Base-by-base conservation (phyloP, 345 rosid genomes). In the Gossypium arboreum region DNA sequence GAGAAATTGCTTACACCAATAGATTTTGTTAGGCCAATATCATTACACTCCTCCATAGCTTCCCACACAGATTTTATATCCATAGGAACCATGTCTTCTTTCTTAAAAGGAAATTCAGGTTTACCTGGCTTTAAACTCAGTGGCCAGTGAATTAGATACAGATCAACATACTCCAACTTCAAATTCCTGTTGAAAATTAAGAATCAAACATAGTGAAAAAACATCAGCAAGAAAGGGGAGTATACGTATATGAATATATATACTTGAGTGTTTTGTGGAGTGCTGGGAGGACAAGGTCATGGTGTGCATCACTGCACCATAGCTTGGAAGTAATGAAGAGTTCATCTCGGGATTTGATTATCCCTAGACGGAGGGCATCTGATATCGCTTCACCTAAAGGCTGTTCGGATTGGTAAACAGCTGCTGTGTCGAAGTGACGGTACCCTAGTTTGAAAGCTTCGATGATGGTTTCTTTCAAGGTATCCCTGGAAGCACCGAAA, bases 1-100 rank as follows among this genome's bases (percentile, higher is more conserved):
- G 82, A 60, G 39, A 81, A 87, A 68, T 85, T 85, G 76, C 85
- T 81, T 1, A 87, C 87, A 12, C 88, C 88, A 9, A 80, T 80
- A 17, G 70, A 76, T 68, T 81, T 78, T 4, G 83, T 72, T 12
- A 84, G 77, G 17, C 87, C 87, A 15, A 82, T 63, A 24, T 2
- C 69, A 20, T 73, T 61, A 17, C 87, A 82, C 66, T 82, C 84
- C 55, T 88, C 89, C 86, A 84, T 85, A 48, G 84, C 85, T 73
- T 65, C 76, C 88, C 91, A 84, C n/a, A 80, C 79, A 9, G 75
- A 47, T 47, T 71, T 69, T 0, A 75, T 45, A 56, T 85, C 79
- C 1, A 83, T 47, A 4, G 68, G 73, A n/a, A 79, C 50, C 1
- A 83, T 4, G 12, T 76, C 77, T 5, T 74, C 60, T 20, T 88